Base-by-base conservation (phyloP, 768 basidiomycete species). In the Arthromyces matolae region DNA sequence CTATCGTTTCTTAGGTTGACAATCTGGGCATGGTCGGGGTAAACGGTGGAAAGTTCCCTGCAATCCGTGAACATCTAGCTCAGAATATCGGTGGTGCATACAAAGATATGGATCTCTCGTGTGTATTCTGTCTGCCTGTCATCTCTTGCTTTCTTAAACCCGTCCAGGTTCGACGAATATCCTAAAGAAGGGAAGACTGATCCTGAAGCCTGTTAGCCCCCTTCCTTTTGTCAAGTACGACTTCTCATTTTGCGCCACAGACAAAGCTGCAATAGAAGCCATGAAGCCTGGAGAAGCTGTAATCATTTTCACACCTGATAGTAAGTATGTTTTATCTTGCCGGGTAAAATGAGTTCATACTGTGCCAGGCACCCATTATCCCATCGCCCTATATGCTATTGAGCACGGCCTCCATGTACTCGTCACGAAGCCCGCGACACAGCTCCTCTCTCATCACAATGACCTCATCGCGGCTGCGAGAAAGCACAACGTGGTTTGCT, bases 241-340 rank as follows among this genome's bases (percentile, higher is more conserved):
- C 42, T 38, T 40, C 14, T 8, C 25, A 35, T 31, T 44, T n/a
- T 1, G 20, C 20, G n/a, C 7, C 46, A n/a, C 58, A 92, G 90
- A 92, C 70, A 92, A 88, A 64, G 66, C 64, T 13, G 90, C 91
- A 31, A 91, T 95, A 45, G 80, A 89, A 65, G 73, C 77, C 45
- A 71, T 93, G 59, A 76, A 79, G 9, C 77, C 87, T 8, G 91
- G 93, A 19, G 86, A 91, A 54, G 92, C 92, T n/a, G 84, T 90
- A 40, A 86, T 93, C 58, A 84, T 95, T 53, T 95, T 95, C 66
- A 95, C 93, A 3, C 93, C 93, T 3, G 93, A 94, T 62, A 85
- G 89, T 85, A 53, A 61, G 83, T 44, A 7, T 19, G 14, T 10
- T 29, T 14, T 33, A 5, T n/a, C 20, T 8, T 8, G 36, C 5